Evolutionary conservation across 345 rosid species (phyloP), one percentile per base, ranked within the genome.

Genomic region (Citrus medica): DNA sequence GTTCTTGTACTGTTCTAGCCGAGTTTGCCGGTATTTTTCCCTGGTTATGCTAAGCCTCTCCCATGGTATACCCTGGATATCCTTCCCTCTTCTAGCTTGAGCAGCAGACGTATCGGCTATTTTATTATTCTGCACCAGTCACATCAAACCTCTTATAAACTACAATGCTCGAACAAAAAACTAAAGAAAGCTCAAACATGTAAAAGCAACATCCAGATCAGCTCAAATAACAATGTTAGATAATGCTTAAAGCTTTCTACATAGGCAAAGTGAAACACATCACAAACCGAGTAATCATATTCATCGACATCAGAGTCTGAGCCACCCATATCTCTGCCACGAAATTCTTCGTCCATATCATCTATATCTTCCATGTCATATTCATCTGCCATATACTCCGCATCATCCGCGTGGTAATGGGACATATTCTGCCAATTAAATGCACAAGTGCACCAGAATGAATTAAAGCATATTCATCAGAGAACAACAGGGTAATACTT

Each of bases 1-100:
- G 86, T 95, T 95, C 85, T 94, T 95, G 85, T 95, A 95, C 81
- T 92, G 98, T 73, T 94, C 97, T 65, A 95, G 85, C 84, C 99
- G 88, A 75, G 97, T 95, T 84, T 89, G 88, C 69, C 99, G 86
- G 73, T 95, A 94, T 38, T 90, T 89, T 69, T 90, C 92, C 84
- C 99, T 87, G 12, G 97, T 89, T 79, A 94, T 89, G 75, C 89
- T 94, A 75, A 91, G 92, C 67, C 97, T 89, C 22, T 94, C 97
- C 99, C 99, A 94, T 2, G 99, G 99, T 62, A 95, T 94, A 75
- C 99, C 99, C 81, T 95, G 99, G 80, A 95, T 93, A 66, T 95
- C 99, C 77, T 86, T 92, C 19, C 98, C 97, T 59, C 85, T 83
- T 78, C 98, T 87, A 63, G 98, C 98, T 79, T 93, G 87, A 69